These are phyloP conservation scores for Podila epigama DNA, from an alignment of 192 early-diverging fungal genomes.

Conservation along the genomic window DNA sequence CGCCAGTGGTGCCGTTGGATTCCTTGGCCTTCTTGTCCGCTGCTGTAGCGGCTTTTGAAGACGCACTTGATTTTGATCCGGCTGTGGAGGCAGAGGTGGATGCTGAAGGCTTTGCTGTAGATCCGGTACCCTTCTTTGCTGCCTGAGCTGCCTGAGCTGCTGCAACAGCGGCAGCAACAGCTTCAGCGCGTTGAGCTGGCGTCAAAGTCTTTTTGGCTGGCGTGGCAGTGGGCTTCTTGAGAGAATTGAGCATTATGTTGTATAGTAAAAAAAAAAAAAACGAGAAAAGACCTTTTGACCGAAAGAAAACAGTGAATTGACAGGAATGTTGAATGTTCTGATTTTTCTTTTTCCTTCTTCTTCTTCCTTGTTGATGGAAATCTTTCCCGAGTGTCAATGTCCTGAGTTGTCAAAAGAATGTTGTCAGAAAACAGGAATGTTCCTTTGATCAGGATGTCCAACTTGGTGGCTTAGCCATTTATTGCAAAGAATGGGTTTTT, in stretches of 20 bases:
- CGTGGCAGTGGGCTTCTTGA: constrained; percentile 41
- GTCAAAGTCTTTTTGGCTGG: constrained; percentile 44
- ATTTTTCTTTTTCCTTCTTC: too few relatives aligned
- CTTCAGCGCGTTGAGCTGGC: constrained; percentile 25
- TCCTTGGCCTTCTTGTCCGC: constrained; percentile 15
- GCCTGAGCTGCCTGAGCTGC: constrained; percentile 21
- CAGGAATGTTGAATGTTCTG: too few relatives aligned
- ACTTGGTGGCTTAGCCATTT: neutral
- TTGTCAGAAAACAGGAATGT: neutral
- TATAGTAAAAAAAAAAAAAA: too few relatives aligned
- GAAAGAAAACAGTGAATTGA: too few relatives aligned
- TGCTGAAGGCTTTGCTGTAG: constrained; percentile 25
- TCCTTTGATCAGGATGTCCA: neutral
- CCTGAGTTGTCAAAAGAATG: neutral
- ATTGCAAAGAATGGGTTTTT: neutral
- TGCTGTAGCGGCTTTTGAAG: neutral
- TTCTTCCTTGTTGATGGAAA: too few relatives aligned
- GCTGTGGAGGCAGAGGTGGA: constrained; percentile 5
- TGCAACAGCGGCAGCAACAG: constrained; percentile 21
- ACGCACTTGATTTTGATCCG: neutral
- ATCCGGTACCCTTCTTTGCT: constrained; percentile 27
- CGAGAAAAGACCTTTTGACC: too few relatives aligned
- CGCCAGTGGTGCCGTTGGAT: constrained; percentile 1
- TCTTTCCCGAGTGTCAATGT: neutral
- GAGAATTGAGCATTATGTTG: constrained; percentile 24